A percentile compares a stretch with the other conserved stretches of the same genome.
These are phyloP conservation scores for Abelmoschus esculentus DNA, from an alignment of 345 rosid genomes.

Conservation along the genomic window DNA sequence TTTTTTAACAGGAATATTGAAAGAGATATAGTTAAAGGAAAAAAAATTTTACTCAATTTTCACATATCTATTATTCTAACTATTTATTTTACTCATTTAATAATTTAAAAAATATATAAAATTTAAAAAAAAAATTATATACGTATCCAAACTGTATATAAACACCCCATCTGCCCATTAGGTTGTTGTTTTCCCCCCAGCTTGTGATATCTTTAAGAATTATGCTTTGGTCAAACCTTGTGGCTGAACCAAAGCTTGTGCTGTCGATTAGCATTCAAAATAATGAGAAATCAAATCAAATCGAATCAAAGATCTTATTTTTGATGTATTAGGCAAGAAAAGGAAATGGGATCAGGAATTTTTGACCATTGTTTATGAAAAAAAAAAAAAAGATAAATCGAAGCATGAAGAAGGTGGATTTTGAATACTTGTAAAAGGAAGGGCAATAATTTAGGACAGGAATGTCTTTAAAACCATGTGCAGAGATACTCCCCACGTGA, in stretches of 20 bases:
- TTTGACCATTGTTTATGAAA: neutral
- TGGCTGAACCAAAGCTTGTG: neutral
- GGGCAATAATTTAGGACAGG: conserved; percentile 17
- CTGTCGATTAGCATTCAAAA: too few relatives aligned
- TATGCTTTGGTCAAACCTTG: conserved; percentile 4
- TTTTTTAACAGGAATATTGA: too few relatives aligned
- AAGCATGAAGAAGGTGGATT: neutral
- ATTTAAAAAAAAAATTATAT: too few relatives aligned
- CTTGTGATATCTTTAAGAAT: neutral
- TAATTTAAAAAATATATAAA: too few relatives aligned
- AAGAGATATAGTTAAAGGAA: too few relatives aligned
- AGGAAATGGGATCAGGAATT: neutral
- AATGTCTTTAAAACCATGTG: conserved; percentile 37
- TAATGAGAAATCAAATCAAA: neutral
- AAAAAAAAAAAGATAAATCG: neutral
- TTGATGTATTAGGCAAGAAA: neutral
- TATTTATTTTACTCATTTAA: too few relatives aligned
- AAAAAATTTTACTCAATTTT: too few relatives aligned
- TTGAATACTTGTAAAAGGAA: neutral
- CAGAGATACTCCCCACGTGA: conserved; percentile 39
- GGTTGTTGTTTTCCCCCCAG: neutral
- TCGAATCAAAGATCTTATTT: neutral
- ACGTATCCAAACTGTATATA: too few relatives aligned
- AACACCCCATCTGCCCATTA: neutral
- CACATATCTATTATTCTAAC: too few relatives aligned